These are phyloP conservation scores for Blastobotrys raffinosifermentans DNA, from an alignment of 1,139 yeast genomes.

Conservation along the genomic window DNA sequence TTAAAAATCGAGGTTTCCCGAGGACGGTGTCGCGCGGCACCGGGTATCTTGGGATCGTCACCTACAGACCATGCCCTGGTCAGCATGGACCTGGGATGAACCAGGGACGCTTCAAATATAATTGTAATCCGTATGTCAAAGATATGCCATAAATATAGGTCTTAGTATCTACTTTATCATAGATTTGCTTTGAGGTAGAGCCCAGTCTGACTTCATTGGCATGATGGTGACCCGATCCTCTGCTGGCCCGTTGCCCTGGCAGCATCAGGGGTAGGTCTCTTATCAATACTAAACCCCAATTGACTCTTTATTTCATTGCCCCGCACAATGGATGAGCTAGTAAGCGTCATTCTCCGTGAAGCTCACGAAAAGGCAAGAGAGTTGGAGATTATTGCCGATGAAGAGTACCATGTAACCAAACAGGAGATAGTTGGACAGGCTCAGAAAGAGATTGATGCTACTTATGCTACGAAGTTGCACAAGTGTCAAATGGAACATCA, in stretches of 20 bases:
- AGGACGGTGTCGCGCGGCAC: too few relatives aligned
- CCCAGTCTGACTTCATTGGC: background rate
- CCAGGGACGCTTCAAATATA: too few relatives aligned
- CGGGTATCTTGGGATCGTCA: too few relatives aligned
- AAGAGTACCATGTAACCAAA: background rate
- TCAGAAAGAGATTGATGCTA: background rate
- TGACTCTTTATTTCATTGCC: background rate
- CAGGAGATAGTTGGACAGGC: background rate
- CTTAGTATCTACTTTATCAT: too few relatives aligned
- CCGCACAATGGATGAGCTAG: slow-evolving; percentile 1
- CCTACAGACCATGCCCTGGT: too few relatives aligned
- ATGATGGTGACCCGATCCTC: background rate
- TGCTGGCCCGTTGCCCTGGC: background rate
- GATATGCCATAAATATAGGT: too few relatives aligned
- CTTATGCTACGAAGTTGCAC: too few relatives aligned
- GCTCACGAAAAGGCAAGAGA: slow-evolving; percentile 1
- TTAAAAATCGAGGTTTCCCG: too few relatives aligned
- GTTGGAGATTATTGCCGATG: slow-evolving; percentile 2
- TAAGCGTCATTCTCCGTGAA: background rate
- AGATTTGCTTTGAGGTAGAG: too few relatives aligned
- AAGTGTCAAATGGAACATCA: too few relatives aligned
- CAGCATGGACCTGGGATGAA: too few relatives aligned
- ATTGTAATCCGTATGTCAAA: too few relatives aligned
- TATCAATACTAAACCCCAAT: background rate
- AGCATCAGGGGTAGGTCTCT: background rate